Evolutionary conservation across 352 stramenopile species (phyloP), one percentile per base, ranked within the genome.

Genomic region (Phytophthora megakarya): DNA sequence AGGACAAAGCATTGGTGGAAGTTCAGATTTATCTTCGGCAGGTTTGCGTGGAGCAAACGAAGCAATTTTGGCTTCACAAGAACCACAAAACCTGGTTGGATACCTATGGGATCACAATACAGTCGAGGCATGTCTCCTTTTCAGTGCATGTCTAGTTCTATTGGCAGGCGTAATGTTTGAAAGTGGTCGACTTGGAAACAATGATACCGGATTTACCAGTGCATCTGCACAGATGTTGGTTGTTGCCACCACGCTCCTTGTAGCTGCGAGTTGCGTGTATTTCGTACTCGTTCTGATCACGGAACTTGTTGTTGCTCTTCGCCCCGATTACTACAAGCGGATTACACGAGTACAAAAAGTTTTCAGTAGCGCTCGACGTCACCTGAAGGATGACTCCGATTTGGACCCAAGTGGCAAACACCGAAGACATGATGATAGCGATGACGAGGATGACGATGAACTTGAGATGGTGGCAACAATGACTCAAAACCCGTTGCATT

Each of bases 61-160:
- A 38, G 61, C 66, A 10, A 71, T 74, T 19, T 54, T 75, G 23
- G 61, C 56, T 19, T 69, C 66, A 16, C 60, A 70, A 48, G 75
- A 85, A 26, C 58, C 66, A 7, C 77, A 84, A 33, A 79, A 72
- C 16, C 40, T 86, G 40, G 67, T 72, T 33, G 80, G 84, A 42
- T 89, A 87, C 40, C 70, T 90, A 15, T 90, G 77, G 79, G 80
- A 93, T 33, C 87, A 93, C 73, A 93, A 93, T 57, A 90, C 84
- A 1, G 80, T 93, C 9, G 85, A 93, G 51, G 76, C 78, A 0
- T 81, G 78, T 40, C 65, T 93, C 16, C 71, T 93, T 13, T 89
- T 90, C 38, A 90, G 81, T 40, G 80, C 84, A 25, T 87, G 81
- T 25, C 68, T 93, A 9, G 76, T 89, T 13, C 48, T 92, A 56